phyloP scores from a whole-genome alignment of 805 yeast genomes.

The Groenewaldozyma salmanticensis region DNA sequence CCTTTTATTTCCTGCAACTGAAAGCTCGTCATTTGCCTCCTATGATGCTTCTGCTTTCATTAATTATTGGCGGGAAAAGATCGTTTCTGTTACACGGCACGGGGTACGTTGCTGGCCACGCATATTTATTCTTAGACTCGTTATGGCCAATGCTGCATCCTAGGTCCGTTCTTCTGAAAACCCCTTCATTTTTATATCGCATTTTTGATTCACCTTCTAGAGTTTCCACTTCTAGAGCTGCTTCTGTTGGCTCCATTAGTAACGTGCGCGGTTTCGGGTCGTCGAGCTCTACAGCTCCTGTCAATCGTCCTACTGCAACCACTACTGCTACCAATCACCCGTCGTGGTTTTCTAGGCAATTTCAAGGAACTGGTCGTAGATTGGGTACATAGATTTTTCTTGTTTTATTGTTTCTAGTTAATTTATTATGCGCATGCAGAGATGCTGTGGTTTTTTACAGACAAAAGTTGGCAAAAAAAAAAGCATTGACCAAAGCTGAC shows the following conservation, averaged over 20 bases:
- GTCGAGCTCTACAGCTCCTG: background rate
- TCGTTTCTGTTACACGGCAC: conserved; percentile 19
- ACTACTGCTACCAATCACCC: background rate
- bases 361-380: conserved; percentile 7
- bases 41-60: conserved; percentile 21
- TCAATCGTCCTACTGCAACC: background rate
- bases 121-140: conserved; percentile 23
- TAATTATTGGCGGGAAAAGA: conserved; percentile 21
- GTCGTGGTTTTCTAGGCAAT: background rate
- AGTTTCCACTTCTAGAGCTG: background rate
- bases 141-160: conserved; percentile 20
- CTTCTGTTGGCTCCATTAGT: background rate
- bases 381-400: conserved; percentile 6
- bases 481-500: background rate
- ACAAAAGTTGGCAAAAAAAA: too few species aligned
- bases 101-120: conserved; percentile 27
- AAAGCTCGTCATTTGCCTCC: conserved; percentile 27
- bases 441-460: too few species aligned
- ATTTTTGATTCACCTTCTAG: background rate
- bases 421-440: too few species aligned
- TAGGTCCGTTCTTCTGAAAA: conserved; percentile 17
- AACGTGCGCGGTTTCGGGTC: background rate
- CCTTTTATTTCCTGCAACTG: conserved; percentile 23
- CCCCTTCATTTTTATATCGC: conserved; percentile 6
- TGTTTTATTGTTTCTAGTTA: conserved; percentile 1